A percentile compares a stretch with the other conserved stretches of the same genome.
These are phyloP conservation scores for Colletotrichum sp. DNA, from an alignment of 2,329 filamentous ascomycete genomes.

Conservation along the genomic window DNA sequence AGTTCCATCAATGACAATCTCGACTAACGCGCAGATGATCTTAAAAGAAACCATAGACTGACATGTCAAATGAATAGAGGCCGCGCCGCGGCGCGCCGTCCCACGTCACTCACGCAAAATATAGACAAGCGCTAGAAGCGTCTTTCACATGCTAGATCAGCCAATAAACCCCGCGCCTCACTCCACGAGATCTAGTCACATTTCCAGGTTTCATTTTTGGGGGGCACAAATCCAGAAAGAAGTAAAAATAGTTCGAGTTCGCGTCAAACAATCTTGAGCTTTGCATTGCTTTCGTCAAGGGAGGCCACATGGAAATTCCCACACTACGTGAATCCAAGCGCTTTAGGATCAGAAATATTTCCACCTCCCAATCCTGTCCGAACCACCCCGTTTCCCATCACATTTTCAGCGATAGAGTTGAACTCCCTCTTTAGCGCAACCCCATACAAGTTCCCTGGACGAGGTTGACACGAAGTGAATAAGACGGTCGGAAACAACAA, in stretches of 20 bases:
- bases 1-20: rapidly evolving
- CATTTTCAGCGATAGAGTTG: background rate
- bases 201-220: background rate
- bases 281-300: background rate
- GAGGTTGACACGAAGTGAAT: background rate
- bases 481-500: background rate
- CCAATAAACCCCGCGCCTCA: background rate
- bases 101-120: background rate
- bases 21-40: background rate
- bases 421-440: background rate
- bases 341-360: background rate
- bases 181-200: background rate
- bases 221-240: background rate
- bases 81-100: background rate
- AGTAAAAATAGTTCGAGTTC: background rate
- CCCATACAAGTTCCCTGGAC: background rate
- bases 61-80: background rate
- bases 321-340: background rate
- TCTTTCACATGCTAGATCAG: background rate
- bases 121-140: background rate
- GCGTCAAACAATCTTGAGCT: background rate
- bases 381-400: background rate
- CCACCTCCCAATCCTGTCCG: background rate
- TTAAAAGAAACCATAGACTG: background rate
- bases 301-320: background rate